These are phyloP conservation scores for Apiotrichum veenhuisii DNA, from an alignment of 1,284 basidiomycete genomes.

Conservation along the genomic window DNA sequence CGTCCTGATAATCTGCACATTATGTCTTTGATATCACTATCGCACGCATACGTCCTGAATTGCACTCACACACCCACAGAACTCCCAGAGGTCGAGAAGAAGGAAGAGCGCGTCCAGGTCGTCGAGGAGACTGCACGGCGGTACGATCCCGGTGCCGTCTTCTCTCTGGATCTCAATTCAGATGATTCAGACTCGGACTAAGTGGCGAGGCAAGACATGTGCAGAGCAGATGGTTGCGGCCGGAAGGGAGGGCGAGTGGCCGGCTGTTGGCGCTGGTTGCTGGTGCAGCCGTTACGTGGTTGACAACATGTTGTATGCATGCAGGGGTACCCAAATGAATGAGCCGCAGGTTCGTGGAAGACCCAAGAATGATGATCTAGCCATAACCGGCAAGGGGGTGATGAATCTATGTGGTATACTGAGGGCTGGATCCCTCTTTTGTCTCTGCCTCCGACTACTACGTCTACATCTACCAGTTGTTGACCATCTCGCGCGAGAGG, in stretches of 20 bases:
- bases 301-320: constrained; percentile 26
- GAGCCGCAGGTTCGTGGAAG: background rate
- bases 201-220: background rate
- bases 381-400: background rate
- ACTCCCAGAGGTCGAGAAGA: constrained; percentile 2
- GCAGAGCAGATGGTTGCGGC: background rate
- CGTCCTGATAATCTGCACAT: too few species aligned
- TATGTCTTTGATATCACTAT: too few species aligned
- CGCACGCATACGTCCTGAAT: too few species aligned
- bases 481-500: constrained; percentile 52
- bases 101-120: constrained; percentile 10
- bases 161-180: constrained; percentile 40
- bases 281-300: background rate
- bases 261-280: too few species aligned
- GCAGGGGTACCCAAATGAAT: constrained; percentile 12
- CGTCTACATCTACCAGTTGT: constrained; percentile 47
- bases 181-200: constrained; percentile 32
- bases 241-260: background rate
- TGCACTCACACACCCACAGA: constrained; percentile 1
- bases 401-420: constrained; percentile 5
- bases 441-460: background rate
- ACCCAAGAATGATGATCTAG: too few species aligned
- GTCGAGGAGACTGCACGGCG: constrained; percentile 33
- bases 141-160: constrained; percentile 40
- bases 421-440: background rate